Conservation (phyloP, 2,329 filamentous ascomycete species). For the Zelopaecilomyces penicillatus region DNA sequence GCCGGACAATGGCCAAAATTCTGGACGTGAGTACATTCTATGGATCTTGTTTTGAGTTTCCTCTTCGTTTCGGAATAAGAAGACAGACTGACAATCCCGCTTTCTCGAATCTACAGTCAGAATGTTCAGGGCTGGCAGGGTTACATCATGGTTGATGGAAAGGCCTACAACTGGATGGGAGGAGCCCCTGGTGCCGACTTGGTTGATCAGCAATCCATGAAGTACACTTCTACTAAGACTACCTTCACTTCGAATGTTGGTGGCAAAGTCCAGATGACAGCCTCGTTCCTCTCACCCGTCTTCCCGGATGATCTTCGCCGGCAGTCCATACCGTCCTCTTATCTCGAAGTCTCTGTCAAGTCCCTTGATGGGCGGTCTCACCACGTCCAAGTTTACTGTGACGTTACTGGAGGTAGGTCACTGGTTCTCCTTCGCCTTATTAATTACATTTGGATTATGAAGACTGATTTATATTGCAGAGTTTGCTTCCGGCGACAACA, state of each 20-base stretch:
- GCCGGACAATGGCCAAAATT: constrained; percentile 62
- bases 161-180: constrained; percentile 61
- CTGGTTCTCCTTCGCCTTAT: neutral
- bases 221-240: constrained; percentile 66
- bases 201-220: constrained; percentile 53
- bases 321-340: constrained; percentile 64
- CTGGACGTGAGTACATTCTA: constrained; percentile 48
- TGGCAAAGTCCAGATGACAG: constrained; percentile 52
- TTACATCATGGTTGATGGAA: constrained; percentile 58
- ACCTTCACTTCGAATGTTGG: constrained; percentile 60
- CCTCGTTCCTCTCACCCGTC: constrained; percentile 64
- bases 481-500: constrained; percentile 59
- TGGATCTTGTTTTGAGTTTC: neutral
- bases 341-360: constrained; percentile 54
- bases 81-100: neutral
- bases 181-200: constrained; percentile 36
- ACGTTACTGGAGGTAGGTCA: constrained; percentile 44
- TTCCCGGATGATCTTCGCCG: constrained; percentile 56
- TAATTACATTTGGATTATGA: neutral
- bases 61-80: neutral
- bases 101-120: constrained; percentile 29
- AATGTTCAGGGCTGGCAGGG: constrained; percentile 56
- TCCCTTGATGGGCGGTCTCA: constrained; percentile 56
- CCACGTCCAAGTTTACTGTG: constrained; percentile 61
- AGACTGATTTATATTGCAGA: constrained; percentile 35